Percentiles rank a stretch among this genome's conserved stretches.
phyloP scores from a whole-genome alignment of 306 rosid species.

The Begonia loranthoides region DNA sequence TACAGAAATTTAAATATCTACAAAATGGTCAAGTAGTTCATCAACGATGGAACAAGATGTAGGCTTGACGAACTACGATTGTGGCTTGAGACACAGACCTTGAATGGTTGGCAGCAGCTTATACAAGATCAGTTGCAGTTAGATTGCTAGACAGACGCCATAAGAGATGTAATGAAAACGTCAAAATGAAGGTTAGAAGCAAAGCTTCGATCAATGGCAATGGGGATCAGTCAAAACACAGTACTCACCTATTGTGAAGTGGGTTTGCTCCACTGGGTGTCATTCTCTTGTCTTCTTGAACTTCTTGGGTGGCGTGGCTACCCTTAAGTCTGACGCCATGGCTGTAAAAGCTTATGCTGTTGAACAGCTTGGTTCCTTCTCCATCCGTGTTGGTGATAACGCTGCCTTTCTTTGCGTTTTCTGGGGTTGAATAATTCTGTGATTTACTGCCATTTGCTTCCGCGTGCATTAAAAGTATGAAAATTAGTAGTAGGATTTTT shows the following conservation, averaged over 20 bases:
- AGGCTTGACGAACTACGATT: no score
- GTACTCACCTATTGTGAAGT: not conserved
- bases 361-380: not conserved
- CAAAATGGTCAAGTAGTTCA: no score
- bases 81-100: no score
- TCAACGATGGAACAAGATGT: no score
- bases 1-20: no score
- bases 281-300: not conserved
- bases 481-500: not conserved
- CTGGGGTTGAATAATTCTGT: not conserved
- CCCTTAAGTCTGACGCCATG: not conserved
- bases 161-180: no score
- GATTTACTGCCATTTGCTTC: not conserved
- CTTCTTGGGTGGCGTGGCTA: not conserved
- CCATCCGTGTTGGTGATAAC: not conserved
- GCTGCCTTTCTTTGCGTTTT: not conserved
- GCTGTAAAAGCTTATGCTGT: not conserved
- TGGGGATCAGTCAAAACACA: no score
- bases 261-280: conserved; percentile 1
- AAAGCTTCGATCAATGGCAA: no score
- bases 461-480: not conserved
- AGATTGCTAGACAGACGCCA: no score
- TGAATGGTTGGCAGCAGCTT: no score
- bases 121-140: no score
- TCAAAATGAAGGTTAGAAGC: no score